Evolutionary conservation across 1,284 basidiomycete genomes (phyloP), one percentile per base, ranked within the genome.

Genomic region (Pseudozyma hubeiensis): DNA sequence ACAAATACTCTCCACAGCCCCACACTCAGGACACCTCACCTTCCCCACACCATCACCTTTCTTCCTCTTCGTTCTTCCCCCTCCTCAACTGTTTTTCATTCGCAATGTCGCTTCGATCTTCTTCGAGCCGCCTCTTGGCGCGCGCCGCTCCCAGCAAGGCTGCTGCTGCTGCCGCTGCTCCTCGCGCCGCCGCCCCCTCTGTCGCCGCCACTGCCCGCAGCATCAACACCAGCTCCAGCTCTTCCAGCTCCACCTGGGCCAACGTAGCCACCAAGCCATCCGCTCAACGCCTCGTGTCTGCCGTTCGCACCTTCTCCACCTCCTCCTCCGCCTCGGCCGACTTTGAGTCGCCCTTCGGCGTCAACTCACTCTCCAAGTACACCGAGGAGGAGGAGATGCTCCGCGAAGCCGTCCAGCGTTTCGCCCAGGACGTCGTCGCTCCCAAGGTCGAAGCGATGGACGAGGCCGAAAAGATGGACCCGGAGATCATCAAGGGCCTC

Each of bases 381-480:
- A 76, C 80, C 37, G 81, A 84, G 49, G 82, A 84, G 53, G 82
- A 84, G 54, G 67, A 79, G 58, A 84, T 84, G 82, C 79, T 84
- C n/a, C 77, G 79, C 46, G 82, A 84, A 11, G 74, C 79, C 17
- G 79, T 78, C 47, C 74, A 75, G 45, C 77, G 77, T 58, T 98
- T 97, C 78, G 93, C 96, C 0, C 87, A 89, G 64, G 94, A 98
- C 59, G 90, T 96, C 35, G 90, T 99, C 24, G 92, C 86, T 10
- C 96, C 97, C 47, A 93, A 90, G 84, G 95, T 97, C 58, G 89
- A 91, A 43, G 93, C 94, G 82, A 99, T 99, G 97, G 96, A 99
- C 85, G 96, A 99, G 87, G 91, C 91, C 55, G 97, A 99, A 86
- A 87, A 87, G 80, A 99, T 99, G 97, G 94, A 97, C 84, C 90